phyloP scores from a whole-genome alignment of 495 filamentous ascomycete species.

The Aspergillus kassunensis region DNA sequence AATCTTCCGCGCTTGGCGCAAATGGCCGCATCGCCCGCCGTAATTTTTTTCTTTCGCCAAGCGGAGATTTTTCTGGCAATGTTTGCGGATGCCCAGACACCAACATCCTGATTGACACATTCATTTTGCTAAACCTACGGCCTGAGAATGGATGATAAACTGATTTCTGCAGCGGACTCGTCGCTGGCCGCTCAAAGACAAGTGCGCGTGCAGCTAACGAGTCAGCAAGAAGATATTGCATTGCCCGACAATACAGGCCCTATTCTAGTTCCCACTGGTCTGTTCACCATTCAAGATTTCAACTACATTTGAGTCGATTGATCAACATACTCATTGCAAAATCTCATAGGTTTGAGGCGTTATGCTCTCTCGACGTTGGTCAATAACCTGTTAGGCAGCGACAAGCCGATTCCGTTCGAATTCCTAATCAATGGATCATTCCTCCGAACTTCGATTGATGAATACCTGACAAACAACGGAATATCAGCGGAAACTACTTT shows the following conservation, averaged over 20 bases:
- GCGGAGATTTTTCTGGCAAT: slow-evolving; percentile 24
- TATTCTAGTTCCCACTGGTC: slow-evolving; percentile 63
- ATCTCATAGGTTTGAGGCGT: slow-evolving; percentile 66
- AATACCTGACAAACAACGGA: slow-evolving; percentile 80
- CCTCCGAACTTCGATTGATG: slow-evolving; percentile 80
- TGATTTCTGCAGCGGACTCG: slow-evolving; percentile 19
- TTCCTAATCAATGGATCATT: slow-evolving; percentile 92
- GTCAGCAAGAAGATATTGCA: slow-evolving; percentile 54
- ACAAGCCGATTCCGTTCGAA: slow-evolving; percentile 84
- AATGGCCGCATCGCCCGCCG: slow-evolving; percentile 43
- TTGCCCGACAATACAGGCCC: slow-evolving; percentile 58
- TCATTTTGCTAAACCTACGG: slow-evolving; percentile 14
- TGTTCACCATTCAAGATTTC: slow-evolving; percentile 17
- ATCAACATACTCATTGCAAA: slow-evolving; percentile 11
- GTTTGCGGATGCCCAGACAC: slow-evolving; percentile 24
- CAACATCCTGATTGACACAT: slow-evolving; percentile 11
- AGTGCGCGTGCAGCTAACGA: slow-evolving; percentile 58
- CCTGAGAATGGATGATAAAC: slow-evolving; percentile 31
- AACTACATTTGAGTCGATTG: neutral
- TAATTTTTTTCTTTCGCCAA: slow-evolving; percentile 41
- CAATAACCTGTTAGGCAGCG: slow-evolving; percentile 80
- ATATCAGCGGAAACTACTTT: slow-evolving; percentile 83
- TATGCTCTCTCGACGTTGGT: slow-evolving; percentile 90
- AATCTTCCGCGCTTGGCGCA: slow-evolving; percentile 41
- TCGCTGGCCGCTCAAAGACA: slow-evolving; percentile 42